Evolutionary conservation across 768 basidiomycete species (phyloP).

Genomic region (Sistotremastrum niveocremeum): DNA sequence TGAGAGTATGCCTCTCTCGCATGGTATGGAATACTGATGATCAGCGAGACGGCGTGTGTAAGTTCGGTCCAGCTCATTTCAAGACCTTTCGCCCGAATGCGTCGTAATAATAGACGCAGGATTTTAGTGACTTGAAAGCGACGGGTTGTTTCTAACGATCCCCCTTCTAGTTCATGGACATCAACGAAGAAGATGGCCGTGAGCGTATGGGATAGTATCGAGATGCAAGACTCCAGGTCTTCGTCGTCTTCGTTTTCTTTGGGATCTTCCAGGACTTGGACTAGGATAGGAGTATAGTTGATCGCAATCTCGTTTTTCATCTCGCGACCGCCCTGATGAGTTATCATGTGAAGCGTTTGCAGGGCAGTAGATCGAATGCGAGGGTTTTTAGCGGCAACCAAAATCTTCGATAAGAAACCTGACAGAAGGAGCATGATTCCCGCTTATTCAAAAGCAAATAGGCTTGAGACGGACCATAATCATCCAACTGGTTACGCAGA

Average conservation of each 20-base stretch:
- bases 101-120: slow-evolving; percentile 29
- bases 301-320: slow-evolving; percentile 37
- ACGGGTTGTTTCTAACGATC: slow-evolving; percentile 13
- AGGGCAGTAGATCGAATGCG: slow-evolving; percentile 39
- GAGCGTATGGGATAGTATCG: slow-evolving; percentile 39
- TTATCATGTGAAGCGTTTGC: slow-evolving; percentile 41
- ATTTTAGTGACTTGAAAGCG: slow-evolving; percentile 23
- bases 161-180: too few relatives aligned
- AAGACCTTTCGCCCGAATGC: slow-evolving; percentile 27
- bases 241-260: slow-evolving; percentile 39
- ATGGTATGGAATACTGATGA: slow-evolving; percentile 30
- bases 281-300: slow-evolving; percentile 26
- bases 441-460: too few relatives aligned
- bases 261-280: slow-evolving; percentile 32
- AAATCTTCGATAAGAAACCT: slow-evolving; percentile 46
- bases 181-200: slow-evolving; percentile 29
- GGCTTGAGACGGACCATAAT: too few relatives aligned
- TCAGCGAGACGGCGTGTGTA: slow-evolving; percentile 36
- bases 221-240: slow-evolving; percentile 36
- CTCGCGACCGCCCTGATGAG: slow-evolving; percentile 43
- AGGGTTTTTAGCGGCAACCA: slow-evolving; percentile 37
- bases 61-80: slow-evolving; percentile 27
- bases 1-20: slow-evolving; percentile 30
- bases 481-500: too few relatives aligned
- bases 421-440: not conserved